Evolutionary conservation across 129 eudicot species (phyloP).

Genomic region (Lactuca saligna): DNA sequence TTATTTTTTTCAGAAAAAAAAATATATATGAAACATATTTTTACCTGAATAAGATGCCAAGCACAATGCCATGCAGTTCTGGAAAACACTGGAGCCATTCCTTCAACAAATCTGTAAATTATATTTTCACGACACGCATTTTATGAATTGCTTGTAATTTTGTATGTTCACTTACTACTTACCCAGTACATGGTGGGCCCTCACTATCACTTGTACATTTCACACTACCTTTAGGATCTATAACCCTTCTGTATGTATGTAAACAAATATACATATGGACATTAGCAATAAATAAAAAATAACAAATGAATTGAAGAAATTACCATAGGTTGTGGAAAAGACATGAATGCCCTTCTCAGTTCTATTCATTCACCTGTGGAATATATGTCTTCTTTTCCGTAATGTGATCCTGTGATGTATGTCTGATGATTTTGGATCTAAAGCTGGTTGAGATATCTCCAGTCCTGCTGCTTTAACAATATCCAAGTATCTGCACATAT

Average conservation of each 20-base stretch:
- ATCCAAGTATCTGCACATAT: slow-evolving; percentile 61
- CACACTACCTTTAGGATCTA: slow-evolving; percentile 60
- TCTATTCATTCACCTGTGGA: slow-evolving; percentile 72
- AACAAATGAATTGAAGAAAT: neutral
- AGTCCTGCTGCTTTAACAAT: slow-evolving; percentile 74
- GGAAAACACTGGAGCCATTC: slow-evolving; percentile 99
- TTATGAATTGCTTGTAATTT: neutral
- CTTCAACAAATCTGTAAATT: slow-evolving; percentile 89
- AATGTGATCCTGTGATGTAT: slow-evolving; percentile 92
- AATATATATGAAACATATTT: too few species aligned
- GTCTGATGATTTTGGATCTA: slow-evolving; percentile 82
- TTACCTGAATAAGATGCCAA: slow-evolving; percentile 98
- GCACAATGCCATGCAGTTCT: slow-evolving; percentile 95
- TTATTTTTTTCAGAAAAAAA: too few species aligned
- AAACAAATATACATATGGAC: neutral
- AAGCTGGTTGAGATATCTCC: slow-evolving; percentile 97
- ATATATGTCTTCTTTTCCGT: slow-evolving; percentile 50
- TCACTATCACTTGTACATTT: slow-evolving; percentile 61
- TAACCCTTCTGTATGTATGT: slow-evolving; percentile 61
- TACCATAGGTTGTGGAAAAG: neutral
- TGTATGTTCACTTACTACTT: slow-evolving; percentile 16
- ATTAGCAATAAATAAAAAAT: slow-evolving; percentile 7
- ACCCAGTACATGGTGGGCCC: slow-evolving; percentile 98
- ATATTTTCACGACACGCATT: neutral
- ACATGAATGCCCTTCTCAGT: neutral